These are phyloP conservation scores for Hyphodiscus hymeniophilus DNA, from an alignment of 495 filamentous ascomycete species.

Conservation along the genomic window DNA sequence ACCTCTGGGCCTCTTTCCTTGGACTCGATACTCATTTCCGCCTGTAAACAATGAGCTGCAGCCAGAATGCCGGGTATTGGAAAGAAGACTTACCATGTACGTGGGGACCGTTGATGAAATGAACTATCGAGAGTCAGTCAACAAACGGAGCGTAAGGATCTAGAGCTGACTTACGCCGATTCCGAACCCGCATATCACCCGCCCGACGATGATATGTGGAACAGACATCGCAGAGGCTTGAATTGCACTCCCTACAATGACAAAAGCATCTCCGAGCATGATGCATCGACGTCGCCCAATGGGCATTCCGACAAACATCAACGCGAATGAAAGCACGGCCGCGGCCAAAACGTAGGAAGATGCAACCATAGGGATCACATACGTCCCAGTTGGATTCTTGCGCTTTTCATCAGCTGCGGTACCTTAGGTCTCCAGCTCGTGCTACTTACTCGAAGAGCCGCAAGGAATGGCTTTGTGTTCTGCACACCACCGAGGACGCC, in stretches of 20 bases:
- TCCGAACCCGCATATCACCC: background rate
- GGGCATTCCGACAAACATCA: slow-evolving; percentile 20
- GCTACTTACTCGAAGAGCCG: slow-evolving; percentile 25
- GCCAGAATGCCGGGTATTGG: too few species aligned
- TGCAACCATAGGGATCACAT: background rate
- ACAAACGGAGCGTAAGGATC: slow-evolving; percentile 23
- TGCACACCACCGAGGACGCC: slow-evolving; percentile 35
- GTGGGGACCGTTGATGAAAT: slow-evolving; percentile 5
- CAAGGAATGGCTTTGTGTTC: slow-evolving; percentile 25
- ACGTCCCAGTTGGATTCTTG: background rate
- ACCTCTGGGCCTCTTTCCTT: slow-evolving; percentile 9
- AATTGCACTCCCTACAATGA: slow-evolving; percentile 5
- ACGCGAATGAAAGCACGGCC: background rate
- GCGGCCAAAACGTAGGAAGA: background rate
- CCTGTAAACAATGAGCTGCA: too few species aligned
- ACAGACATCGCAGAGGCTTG: background rate
- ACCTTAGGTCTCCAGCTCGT: background rate
- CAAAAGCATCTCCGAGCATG: slow-evolving; percentile 3
- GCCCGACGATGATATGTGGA: slow-evolving; percentile 6
- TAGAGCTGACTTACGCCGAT: too few species aligned
- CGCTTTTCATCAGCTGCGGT: background rate
- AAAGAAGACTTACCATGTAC: too few species aligned
- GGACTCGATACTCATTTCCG: slow-evolving; percentile 1
- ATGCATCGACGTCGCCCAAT: slow-evolving; percentile 8
- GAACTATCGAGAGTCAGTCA: slow-evolving; percentile 22